Evolutionary conservation across 2,329 filamentous ascomycete genomes (phyloP), one percentile per base, ranked within the genome.

Genomic region (Paecilomyces formosus): DNA sequence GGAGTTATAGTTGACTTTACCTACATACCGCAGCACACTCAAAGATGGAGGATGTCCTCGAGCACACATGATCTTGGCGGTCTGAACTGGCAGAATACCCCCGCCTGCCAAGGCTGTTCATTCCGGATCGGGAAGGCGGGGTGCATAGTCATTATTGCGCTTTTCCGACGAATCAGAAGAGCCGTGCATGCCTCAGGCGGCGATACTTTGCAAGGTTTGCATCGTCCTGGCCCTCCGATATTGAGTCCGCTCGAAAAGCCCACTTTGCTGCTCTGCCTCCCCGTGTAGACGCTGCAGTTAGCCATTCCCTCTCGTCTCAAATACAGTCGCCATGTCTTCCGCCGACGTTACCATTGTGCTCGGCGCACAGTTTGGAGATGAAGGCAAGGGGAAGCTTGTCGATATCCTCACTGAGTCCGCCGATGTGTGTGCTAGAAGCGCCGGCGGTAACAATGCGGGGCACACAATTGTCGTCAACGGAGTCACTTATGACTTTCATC

Each of bases 351-450:
- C 76, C 55, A 72, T 79, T 57, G 75, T 79, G 64, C 66, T 79
- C 55, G 77, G 77, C 60, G 70, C 73, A 63, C 77, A 79, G 70
- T 79, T 76, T 73, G 77, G 77, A 65, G 77, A 79, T 71, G 77
- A 79, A 72, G 77, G 77, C 58, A 79, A 79, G 68, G 77, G 77
- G 55, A 79, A 79, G 67, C 76, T 79, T 50, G 77, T 76, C 62
- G 77, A 79, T 62, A 74, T 78, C 65, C 74, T 79, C 76, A 58
- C 72, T 77, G 65, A 67, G 72, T 57, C 74, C 75, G 57, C 72
- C 72, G 56, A 71, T 79, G 54, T 78, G 76, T 66, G 75, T 72
- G 59, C 73, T n/a, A 45, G 77, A 65, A 74, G 75, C 53, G 77
- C 77, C 57, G 77, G 77, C 63, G 77, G 77, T 56, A 55, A 70